A percentile compares a stretch with the other conserved stretches of the same genome.
phyloP scores from a whole-genome alignment of 2,329 filamentous ascomycete genomes.

The Knoxdaviesia proteae region DNA sequence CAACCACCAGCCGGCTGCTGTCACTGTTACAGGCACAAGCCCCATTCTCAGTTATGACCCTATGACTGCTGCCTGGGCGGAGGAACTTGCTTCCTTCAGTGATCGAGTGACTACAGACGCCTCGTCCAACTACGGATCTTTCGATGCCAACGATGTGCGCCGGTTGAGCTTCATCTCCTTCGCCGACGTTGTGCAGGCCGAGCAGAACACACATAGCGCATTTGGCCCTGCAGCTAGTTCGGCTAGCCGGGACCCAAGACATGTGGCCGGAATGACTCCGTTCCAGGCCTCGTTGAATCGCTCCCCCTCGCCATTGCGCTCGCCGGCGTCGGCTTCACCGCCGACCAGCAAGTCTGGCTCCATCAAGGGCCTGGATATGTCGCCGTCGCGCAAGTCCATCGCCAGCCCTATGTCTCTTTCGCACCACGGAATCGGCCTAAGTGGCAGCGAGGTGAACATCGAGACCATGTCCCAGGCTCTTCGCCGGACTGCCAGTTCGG shows the following conservation, averaged over 20 bases:
- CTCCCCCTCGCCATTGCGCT: conserved; percentile 63
- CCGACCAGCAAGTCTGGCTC: conserved; percentile 58
- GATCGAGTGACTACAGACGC: conserved; percentile 32
- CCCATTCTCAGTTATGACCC: conserved; percentile 19
- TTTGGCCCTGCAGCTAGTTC: conserved; percentile 28
- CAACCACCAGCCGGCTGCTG: conserved; percentile 59
- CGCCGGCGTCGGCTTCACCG: conserved; percentile 59
- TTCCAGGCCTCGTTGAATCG: conserved; percentile 32
- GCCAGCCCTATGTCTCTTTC: conserved; percentile 36
- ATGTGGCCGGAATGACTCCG: conserved; percentile 46
- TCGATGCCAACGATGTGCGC: conserved; percentile 60
- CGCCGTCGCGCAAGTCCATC: conserved; percentile 36
- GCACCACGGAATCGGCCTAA: conserved; percentile 22
- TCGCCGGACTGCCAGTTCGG: conserved; percentile 64
- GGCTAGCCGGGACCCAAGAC: conserved; percentile 46
- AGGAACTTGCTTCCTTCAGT: conserved; percentile 34
- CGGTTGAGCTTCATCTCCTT: conserved; percentile 91
- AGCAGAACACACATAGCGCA: conserved; percentile 24
- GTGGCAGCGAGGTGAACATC: conserved; percentile 51
- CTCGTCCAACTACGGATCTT: conserved; percentile 54
- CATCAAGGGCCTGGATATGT: conserved; percentile 52
- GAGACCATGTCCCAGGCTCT: conserved; percentile 89
- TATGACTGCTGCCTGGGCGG: conserved; percentile 28
- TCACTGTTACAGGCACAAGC: conserved; percentile 34
- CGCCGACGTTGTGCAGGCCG: conserved; percentile 78